phyloP scores from a whole-genome alignment of 129 eudicot species.

The Artemisia annua region DNA sequence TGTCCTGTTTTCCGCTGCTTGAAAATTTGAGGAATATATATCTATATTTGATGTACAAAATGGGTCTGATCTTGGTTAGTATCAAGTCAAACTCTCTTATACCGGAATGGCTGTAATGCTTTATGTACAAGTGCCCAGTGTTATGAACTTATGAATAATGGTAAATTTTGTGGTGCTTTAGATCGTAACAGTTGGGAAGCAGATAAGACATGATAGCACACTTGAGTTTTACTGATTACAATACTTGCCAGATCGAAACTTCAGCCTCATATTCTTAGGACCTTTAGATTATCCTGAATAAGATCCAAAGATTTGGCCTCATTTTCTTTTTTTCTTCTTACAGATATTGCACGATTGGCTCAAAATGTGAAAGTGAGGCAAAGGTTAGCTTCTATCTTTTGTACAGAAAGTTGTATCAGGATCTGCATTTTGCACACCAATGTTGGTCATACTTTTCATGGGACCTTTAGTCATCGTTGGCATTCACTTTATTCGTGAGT shows the following conservation, averaged over 20 bases:
- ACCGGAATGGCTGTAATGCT: background rate
- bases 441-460: background rate
- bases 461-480: constrained; percentile 12
- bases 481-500: constrained; percentile 18
- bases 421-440: background rate
- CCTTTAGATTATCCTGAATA: background rate
- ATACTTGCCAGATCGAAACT: background rate
- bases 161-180: too few relatives aligned
- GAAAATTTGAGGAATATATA: background rate
- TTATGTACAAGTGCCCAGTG: constrained; percentile 1
- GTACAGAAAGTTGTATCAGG: constrained; percentile 3
- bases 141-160: background rate
- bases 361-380: constrained; percentile 96
- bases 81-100: background rate
- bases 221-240: background rate
- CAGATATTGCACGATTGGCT: constrained; percentile 91
- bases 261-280: background rate
- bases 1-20: background rate
- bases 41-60: background rate
- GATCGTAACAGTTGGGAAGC: constrained; percentile 9
- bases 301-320: constrained; percentile 8
- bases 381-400: constrained; percentile 55
- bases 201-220: constrained; percentile 11
- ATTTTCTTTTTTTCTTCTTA: constrained; percentile 10
- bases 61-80: background rate